phyloP scores from a whole-genome alignment of 1,284 basidiomycete species.

The Apiotrichum gamsii region DNA sequence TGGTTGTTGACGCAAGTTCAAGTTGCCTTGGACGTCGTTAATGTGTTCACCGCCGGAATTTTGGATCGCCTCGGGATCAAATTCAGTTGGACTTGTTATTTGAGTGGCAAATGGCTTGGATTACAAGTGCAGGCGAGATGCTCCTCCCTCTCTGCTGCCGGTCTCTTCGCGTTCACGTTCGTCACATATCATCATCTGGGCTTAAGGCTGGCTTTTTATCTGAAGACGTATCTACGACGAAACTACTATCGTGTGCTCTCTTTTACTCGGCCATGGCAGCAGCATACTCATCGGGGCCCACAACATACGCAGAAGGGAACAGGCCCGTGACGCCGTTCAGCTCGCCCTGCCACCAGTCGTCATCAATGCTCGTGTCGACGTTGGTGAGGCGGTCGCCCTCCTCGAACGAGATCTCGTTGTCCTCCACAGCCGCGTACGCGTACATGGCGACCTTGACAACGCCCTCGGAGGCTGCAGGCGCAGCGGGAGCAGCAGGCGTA shows the following conservation, averaged over 20 bases:
- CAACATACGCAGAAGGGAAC: slow-evolving; percentile 57
- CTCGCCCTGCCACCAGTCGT: slow-evolving; percentile 86
- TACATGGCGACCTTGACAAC: slow-evolving; percentile 31
- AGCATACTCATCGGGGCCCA: slow-evolving; percentile 20
- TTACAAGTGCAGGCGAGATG: too few relatives aligned
- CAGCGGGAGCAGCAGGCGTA: slow-evolving; percentile 32
- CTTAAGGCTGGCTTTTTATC: too few relatives aligned
- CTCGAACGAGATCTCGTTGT: slow-evolving; percentile 77
- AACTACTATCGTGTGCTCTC: too few relatives aligned
- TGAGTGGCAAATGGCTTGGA: too few relatives aligned
- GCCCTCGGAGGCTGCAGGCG: slow-evolving; percentile 11
- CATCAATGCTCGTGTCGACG: slow-evolving; percentile 47
- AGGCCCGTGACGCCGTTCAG: slow-evolving; percentile 63
- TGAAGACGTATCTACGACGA: too few relatives aligned
- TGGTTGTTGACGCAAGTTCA: too few relatives aligned
- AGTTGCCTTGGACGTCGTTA: too few relatives aligned
- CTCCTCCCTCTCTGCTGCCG: background rate
- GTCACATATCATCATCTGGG: too few relatives aligned
- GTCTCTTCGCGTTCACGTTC: background rate
- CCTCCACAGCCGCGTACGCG: slow-evolving; percentile 72
- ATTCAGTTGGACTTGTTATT: background rate
- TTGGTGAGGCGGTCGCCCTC: slow-evolving; percentile 71
- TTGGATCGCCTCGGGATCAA: too few relatives aligned
- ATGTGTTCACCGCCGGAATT: too few relatives aligned
- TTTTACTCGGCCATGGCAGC: background rate